Evolutionary conservation across 1,284 basidiomycete genomes (phyloP), one percentile per base, ranked within the genome.

Genomic region (Clitocybe nebularis): DNA sequence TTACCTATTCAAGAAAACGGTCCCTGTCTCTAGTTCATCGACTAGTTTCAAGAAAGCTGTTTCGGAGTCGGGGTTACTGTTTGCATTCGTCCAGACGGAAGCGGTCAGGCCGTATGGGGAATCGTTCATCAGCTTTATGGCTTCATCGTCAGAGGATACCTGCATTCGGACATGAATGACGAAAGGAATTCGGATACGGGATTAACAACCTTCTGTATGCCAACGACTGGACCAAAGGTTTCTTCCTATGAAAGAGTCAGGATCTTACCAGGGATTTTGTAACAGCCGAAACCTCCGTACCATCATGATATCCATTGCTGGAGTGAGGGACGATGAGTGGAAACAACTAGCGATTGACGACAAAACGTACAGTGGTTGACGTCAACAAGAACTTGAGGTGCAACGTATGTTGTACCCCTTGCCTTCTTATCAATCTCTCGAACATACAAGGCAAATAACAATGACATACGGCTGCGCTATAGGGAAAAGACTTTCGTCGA

Each of bases 51-150:
- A 59, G 67, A 95, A 95, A 0, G 77, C 81, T 3, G 69, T 61
- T 44, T 86, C 74, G 0, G 82, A 85, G 19, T 79, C 75, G 0
- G 71, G 57, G 43, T 80, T 75, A 6, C 63, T 64, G 25, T 74
- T 70, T 1, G 77, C 79, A 55, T 90, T 77, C 0, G 94, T 96
- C 94, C 94, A 98, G 21, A 98, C 66, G 13, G 90, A 93, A 1
- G 91, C 90, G 1, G 94, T 98, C 23, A 98, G 73, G 9, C 94
- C 94, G 60, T 94, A 97, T 1, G 77, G 79, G n/a, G 93, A 96
- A 64, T 97, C 93, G 63, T 98, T 97, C 89, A 98, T 97, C 22
- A 96, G 74, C 23, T 67, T 60, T 44, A 97, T 68, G 0, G 93
- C 93, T 61, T 95, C 91, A 38, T 84, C 82, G 57, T 94, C 92